Evolutionary conservation across 2,329 filamentous ascomycete species (phyloP).

Genomic region (Calonectria pteridis): DNA sequence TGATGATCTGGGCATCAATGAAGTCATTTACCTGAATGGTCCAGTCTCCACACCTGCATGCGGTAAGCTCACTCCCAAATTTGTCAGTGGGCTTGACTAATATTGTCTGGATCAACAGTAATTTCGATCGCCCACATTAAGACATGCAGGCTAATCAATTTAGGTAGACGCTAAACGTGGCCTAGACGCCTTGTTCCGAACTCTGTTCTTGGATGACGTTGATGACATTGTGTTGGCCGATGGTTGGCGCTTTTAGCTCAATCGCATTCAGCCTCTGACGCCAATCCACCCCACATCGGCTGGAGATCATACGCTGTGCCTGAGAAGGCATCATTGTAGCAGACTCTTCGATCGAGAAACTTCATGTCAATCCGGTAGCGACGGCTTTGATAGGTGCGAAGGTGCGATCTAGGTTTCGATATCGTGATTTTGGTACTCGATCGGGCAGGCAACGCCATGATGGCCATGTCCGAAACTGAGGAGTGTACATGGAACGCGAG

Average conservation of each 20-base stretch:
- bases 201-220: neutral
- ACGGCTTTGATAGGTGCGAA: neutral
- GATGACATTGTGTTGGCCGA: neutral
- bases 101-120: neutral
- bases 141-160: neutral
- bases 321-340: neutral
- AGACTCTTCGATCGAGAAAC: neutral
- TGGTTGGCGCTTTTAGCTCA: slow-evolving; percentile 10
- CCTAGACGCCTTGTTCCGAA: neutral
- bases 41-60: neutral
- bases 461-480: neutral
- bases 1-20: neutral
- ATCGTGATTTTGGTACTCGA: neutral
- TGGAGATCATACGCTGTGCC: neutral
- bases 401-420: no score
- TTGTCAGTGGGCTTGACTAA: neutral
- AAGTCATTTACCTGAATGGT: neutral
- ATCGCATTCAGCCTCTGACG: slow-evolving; percentile 1
- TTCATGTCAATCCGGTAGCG: neutral
- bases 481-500: neutral
- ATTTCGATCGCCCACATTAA: neutral
- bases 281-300: neutral
- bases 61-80: neutral
- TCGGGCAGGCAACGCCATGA: neutral
- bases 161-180: neutral